Conservation (phyloP, 1,284 basidiomycete genomes). For the Boletus holoroseus region DNA sequence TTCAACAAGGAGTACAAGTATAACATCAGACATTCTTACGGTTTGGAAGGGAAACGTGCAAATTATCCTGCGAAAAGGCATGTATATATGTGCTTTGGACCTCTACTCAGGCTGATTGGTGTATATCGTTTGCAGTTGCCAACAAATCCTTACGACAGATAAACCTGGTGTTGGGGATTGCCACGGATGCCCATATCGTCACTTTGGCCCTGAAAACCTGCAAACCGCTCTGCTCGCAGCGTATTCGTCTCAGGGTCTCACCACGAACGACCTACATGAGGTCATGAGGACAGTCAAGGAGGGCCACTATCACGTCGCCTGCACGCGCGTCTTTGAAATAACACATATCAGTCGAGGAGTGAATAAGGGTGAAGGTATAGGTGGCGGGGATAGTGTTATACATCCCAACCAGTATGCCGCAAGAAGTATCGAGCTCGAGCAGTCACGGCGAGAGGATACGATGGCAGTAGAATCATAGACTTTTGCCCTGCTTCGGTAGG, state of each 20-base stretch:
- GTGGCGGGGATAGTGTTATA: slow-evolving; percentile 82
- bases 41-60: slow-evolving; percentile 88
- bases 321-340: slow-evolving; percentile 94
- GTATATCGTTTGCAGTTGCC: slow-evolving; percentile 58
- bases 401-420: slow-evolving; percentile 90
- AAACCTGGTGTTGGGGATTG: slow-evolving; percentile 70
- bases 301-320: slow-evolving; percentile 91
- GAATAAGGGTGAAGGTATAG: slow-evolving; percentile 86
- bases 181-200: slow-evolving; percentile 94
- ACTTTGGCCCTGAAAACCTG: slow-evolving; percentile 84
- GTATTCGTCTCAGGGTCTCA: slow-evolving; percentile 65
- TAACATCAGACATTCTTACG: slow-evolving; percentile 95
- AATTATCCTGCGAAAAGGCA: slow-evolving; percentile 94
- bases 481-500: neutral
- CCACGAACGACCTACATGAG: slow-evolving; percentile 73
- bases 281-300: slow-evolving; percentile 79
- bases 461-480: slow-evolving; percentile 27
- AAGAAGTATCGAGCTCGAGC: slow-evolving; percentile 62
- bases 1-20: slow-evolving; percentile 99
- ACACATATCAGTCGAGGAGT: slow-evolving; percentile 75
- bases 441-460: slow-evolving; percentile 32
- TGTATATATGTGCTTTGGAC: slow-evolving; percentile 14
- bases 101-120: neutral
- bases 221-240: slow-evolving; percentile 69
- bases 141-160: slow-evolving; percentile 80